A percentile compares a stretch with the other conserved stretches of the same genome.
Evolutionary conservation across 2,329 filamentous ascomycete genomes (phyloP).

Genomic region (Aspergillus sp.): DNA sequence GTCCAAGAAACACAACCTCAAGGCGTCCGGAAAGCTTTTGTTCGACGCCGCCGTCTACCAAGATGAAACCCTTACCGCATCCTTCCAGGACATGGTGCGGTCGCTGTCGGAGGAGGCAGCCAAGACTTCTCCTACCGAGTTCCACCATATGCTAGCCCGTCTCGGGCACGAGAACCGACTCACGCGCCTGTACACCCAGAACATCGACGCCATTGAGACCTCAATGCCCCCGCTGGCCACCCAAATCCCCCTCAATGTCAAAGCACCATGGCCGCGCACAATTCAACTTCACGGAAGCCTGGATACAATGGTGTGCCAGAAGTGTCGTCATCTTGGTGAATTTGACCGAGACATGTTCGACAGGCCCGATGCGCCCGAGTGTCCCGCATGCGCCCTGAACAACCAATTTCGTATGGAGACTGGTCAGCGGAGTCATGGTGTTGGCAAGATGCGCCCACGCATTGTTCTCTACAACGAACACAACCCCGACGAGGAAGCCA

Average conservation of each 20-base stretch:
- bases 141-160: conserved; percentile 90
- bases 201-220: conserved; percentile 93
- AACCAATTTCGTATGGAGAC: conserved; percentile 73
- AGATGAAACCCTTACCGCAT: conserved; percentile 79
- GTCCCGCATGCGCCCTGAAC: conserved; percentile 65
- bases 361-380: conserved; percentile 77
- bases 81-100: conserved; percentile 95
- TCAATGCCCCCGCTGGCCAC: conserved; percentile 75
- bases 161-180: conserved; percentile 82
- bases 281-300: conserved; percentile 92
- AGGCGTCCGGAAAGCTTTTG: conserved; percentile 87
- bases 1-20: conserved; percentile 81
- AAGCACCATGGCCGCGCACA: conserved; percentile 88
- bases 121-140: conserved; percentile 73
- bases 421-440: conserved; percentile 87
- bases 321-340: conserved; percentile 71
- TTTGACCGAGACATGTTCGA: conserved; percentile 78
- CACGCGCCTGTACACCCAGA: conserved; percentile 89
- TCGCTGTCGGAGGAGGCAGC: conserved; percentile 75
- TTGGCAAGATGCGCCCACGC: conserved; percentile 81
- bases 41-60: conserved; percentile 98
- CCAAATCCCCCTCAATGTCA: conserved; percentile 71
- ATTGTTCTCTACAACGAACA: conserved; percentile 98
- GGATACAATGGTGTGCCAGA: conserved; percentile 94
- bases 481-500: conserved; percentile 94